phyloP scores from a whole-genome alignment of 305 asterid species.

The Petunia hybrid region DNA sequence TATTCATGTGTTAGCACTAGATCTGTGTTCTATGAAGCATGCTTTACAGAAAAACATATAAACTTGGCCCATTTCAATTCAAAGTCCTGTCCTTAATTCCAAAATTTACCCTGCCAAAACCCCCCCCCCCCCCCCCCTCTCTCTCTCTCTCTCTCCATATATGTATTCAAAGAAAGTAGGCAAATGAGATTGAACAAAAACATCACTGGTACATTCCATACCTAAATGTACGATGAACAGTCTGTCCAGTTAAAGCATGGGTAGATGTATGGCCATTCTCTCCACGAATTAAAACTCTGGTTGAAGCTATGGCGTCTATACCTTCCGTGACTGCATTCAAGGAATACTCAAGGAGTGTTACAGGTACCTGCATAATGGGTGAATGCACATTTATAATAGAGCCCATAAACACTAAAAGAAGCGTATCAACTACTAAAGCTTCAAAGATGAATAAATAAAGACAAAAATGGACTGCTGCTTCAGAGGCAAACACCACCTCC shows the following conservation, averaged over 20 bases:
- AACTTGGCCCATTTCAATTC: background rate
- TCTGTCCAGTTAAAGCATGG: conserved; percentile 70
- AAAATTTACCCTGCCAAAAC: background rate
- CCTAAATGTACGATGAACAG: conserved; percentile 47
- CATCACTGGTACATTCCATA: conserved; percentile 24
- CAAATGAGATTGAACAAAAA: background rate
- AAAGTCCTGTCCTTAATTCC: background rate
- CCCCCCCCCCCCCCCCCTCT: background rate
- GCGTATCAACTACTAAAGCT: no score
- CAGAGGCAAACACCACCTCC: conserved; percentile 5
- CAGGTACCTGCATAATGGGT: conserved; percentile 65
- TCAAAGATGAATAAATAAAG: background rate
- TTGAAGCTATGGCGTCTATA: conserved; percentile 90
- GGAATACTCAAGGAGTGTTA: conserved; percentile 81
- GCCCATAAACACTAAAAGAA: background rate
- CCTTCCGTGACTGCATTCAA: conserved; percentile 88
- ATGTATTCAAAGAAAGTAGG: background rate
- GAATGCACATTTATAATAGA: conserved; percentile 21
- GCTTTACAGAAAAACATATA: background rate
- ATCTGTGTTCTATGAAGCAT: background rate
- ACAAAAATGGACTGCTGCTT: background rate
- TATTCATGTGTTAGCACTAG: background rate
- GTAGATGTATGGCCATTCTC: conserved; percentile 60
- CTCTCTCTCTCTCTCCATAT: background rate
- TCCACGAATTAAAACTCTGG: conserved; percentile 81